Conservation (phyloP, 1,284 basidiomycete genomes). For the Ceratobasidium sp. region DNA sequence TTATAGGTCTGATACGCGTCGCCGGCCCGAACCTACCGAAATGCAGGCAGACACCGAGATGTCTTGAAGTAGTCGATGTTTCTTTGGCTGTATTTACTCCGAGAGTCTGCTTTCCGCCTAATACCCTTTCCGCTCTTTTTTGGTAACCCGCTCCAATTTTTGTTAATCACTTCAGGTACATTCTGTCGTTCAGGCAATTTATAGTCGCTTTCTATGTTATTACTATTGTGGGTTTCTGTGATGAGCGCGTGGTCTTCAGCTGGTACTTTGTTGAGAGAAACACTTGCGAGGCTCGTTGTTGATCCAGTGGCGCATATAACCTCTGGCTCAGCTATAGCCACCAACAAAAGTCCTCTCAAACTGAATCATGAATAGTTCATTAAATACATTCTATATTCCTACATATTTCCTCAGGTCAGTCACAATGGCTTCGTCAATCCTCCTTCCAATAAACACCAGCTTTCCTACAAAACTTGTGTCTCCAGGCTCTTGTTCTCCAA, state of each 20-base stretch:
- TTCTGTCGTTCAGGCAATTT: not conserved
- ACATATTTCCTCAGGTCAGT: conserved; percentile 3
- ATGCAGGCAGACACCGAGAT: conserved; percentile 34
- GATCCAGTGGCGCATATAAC: not conserved
- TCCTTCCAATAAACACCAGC: conserved; percentile 87
- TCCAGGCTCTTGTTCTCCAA: conserved; percentile 58
- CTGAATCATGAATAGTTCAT: not conserved
- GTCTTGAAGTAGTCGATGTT: not conserved
- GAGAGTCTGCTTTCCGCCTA: not conserved
- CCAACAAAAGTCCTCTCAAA: not conserved
- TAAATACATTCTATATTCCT: not conserved
- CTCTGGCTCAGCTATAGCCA: not conserved
- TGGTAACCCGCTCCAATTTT: not conserved
- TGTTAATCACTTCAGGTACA: not conserved
- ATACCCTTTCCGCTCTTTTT: not conserved
- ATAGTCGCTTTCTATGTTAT: not conserved
- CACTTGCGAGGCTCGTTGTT: not conserved
- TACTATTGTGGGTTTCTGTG: too few species aligned
- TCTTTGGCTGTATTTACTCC: not conserved
- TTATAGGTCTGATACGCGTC: conserved; percentile 1
- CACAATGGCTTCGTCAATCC: conserved; percentile 54
- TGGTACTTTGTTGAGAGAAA: too few species aligned
- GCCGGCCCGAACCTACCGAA: conserved; percentile 34
- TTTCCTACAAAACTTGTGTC: conserved; percentile 59
- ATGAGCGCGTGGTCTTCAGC: too few species aligned